phyloP scores from a whole-genome alignment of 208 protist species.

The Leishmania amazonensis region DNA sequence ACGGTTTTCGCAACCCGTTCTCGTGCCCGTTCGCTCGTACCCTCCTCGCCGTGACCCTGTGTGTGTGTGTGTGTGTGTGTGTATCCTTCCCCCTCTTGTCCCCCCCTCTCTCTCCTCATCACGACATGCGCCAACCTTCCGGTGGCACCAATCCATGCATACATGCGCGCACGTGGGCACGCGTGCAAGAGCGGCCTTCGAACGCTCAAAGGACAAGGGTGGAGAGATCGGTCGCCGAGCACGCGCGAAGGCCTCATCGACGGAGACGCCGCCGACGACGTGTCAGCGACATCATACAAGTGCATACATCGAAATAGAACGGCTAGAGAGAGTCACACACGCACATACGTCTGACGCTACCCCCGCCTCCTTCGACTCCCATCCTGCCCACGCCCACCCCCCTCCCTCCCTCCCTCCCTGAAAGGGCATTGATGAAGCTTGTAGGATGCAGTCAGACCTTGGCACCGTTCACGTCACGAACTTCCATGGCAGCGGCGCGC shows the following conservation, averaged over 20 bases:
- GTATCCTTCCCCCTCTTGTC: neutral
- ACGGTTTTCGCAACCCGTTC: neutral
- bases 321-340: conserved; percentile 2
- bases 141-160: no score
- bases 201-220: neutral
- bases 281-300: conserved; percentile 13
- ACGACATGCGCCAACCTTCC: neutral
- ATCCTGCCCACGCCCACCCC: no score
- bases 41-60: neutral
- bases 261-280: neutral
- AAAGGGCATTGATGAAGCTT: neutral
- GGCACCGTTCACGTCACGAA: conserved; percentile 86
- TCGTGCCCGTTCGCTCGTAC: neutral
- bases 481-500: conserved; percentile 55
- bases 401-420: no score
- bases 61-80: no score
- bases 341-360: neutral
- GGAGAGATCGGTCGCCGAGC: no score
- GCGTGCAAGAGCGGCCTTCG: neutral
- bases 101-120: neutral
- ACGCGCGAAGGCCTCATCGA: no score
- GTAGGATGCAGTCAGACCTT: conserved; percentile 71
- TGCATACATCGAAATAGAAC: conserved; percentile 12
- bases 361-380: neutral
- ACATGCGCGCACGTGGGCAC: neutral